Percentiles rank a stretch among this genome's conserved stretches.
These are phyloP conservation scores for Mucuna pruriens DNA, from an alignment of 306 rosid species.

Conservation along the genomic window DNA sequence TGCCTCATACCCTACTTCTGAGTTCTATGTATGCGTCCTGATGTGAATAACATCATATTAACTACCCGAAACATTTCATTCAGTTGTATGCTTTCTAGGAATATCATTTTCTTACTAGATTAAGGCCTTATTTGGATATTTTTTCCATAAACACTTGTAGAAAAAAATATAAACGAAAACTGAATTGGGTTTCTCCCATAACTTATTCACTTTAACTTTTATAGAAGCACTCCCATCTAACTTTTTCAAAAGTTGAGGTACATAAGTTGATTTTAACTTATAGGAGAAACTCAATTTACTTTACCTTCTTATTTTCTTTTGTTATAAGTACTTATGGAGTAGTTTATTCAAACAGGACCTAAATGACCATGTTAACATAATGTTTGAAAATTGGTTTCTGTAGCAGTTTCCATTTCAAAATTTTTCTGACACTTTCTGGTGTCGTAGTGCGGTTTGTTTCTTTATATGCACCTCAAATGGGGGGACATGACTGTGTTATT, in stretches of 20 bases:
- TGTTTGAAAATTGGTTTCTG: slow-evolving; percentile 8
- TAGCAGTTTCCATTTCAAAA: slow-evolving; percentile 11
- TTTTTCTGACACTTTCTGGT: background rate
- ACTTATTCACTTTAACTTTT: too few species aligned
- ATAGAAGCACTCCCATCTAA: too few species aligned
- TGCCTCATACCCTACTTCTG: background rate
- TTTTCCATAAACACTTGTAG: too few species aligned
- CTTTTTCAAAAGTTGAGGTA: too few species aligned
- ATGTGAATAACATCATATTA: background rate
- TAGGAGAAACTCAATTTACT: too few species aligned
- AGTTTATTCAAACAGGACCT: too few species aligned
- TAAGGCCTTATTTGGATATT: too few species aligned
- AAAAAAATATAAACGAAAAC: too few species aligned
- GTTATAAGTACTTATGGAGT: too few species aligned
- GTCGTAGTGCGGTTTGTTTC: slow-evolving; percentile 16
- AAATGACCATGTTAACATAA: background rate
- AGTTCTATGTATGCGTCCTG: background rate
- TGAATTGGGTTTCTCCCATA: too few species aligned
- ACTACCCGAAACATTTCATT: slow-evolving; percentile 15
- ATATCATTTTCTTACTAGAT: background rate
- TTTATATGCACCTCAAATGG: slow-evolving; percentile 4
- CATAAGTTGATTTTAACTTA: too few species aligned
- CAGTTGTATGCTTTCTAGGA: background rate
- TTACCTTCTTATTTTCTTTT: too few species aligned
- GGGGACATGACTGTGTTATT: slow-evolving; percentile 22